phyloP scores from a whole-genome alignment of 257 asterid genomes.

The Mitragyna speciosa region DNA sequence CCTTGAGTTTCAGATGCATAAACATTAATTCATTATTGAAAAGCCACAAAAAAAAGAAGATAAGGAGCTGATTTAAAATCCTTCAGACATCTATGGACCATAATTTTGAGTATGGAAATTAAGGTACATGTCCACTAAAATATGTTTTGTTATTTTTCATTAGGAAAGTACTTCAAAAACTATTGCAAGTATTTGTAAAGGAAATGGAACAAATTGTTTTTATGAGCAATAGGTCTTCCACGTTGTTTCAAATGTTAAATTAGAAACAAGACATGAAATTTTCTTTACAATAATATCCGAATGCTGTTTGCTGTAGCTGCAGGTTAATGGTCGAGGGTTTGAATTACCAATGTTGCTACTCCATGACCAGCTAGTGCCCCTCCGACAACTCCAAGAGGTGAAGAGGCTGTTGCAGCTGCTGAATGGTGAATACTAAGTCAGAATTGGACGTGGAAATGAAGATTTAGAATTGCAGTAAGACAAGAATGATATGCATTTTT shows the following conservation, averaged over 20 bases:
- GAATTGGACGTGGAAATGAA: constrained; percentile 13
- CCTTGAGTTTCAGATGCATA: neutral
- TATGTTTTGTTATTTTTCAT: neutral
- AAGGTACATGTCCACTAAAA: neutral
- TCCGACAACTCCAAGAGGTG: constrained; percentile 96
- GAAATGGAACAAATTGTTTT: too few relatives aligned
- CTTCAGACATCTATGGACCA: too few relatives aligned
- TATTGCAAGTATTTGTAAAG: too few relatives aligned
- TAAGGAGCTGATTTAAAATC: too few relatives aligned
- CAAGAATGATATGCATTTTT: constrained; percentile 2
- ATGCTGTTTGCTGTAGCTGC: neutral
- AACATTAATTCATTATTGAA: too few relatives aligned
- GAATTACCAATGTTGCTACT: constrained; percentile 73
- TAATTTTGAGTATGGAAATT: too few relatives aligned
- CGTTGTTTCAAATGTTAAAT: neutral
- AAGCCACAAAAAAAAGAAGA: neutral
- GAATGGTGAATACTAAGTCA: constrained; percentile 27
- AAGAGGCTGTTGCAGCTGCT: constrained; percentile 99
- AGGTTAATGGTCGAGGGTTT: constrained; percentile 3
- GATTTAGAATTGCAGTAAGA: constrained; percentile 1
- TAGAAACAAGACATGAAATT: neutral
- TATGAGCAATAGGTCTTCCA: neutral
- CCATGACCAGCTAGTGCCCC: constrained; percentile 99
- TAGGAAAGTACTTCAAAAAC: neutral
- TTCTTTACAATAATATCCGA: too few relatives aligned